Conservation (phyloP, 352 stramenopile species). For the Pythium volutum region DNA sequence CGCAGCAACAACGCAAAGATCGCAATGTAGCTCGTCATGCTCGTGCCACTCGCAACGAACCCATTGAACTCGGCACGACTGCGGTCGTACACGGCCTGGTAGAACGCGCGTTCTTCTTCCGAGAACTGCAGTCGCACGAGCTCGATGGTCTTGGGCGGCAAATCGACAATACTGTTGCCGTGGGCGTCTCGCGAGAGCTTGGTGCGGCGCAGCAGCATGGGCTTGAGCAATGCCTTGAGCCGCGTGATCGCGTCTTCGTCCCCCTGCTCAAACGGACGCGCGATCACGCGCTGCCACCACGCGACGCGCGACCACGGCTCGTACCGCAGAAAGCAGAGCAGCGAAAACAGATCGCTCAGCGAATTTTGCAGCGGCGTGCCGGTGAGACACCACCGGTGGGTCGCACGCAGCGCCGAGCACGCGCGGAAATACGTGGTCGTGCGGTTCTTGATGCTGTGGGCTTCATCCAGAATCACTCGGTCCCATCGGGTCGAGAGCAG, state of each 20-base stretch:
- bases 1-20: slow-evolving; percentile 88
- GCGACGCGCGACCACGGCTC: slow-evolving; percentile 77
- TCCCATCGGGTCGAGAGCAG: slow-evolving; percentile 56
- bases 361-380: slow-evolving; percentile 90
- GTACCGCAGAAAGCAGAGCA: slow-evolving; percentile 84
- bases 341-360: slow-evolving; percentile 83
- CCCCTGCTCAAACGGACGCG: slow-evolving; percentile 69
- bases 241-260: slow-evolving; percentile 57
- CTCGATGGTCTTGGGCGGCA: slow-evolving; percentile 73
- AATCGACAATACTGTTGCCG: slow-evolving; percentile 60
- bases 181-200: slow-evolving; percentile 68
- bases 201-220: slow-evolving; percentile 84
- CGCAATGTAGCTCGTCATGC: slow-evolving; percentile 78
- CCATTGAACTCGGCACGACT: slow-evolving; percentile 89
- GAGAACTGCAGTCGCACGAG: slow-evolving; percentile 72
- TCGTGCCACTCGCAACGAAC: slow-evolving; percentile 73
- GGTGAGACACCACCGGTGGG: slow-evolving; percentile 88
- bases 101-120: slow-evolving; percentile 76
- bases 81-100: slow-evolving; percentile 80
- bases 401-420: slow-evolving; percentile 48
- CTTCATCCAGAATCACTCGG: slow-evolving; percentile 90
- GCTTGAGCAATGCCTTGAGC: slow-evolving; percentile 63
- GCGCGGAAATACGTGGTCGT: slow-evolving; percentile 67
- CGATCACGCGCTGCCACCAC: slow-evolving; percentile 86
- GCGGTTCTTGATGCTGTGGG: slow-evolving; percentile 90